Evolutionary conservation across 768 basidiomycete species (phyloP), one percentile per base, ranked within the genome.

Genomic region (Pleurotus ostreatus): DNA sequence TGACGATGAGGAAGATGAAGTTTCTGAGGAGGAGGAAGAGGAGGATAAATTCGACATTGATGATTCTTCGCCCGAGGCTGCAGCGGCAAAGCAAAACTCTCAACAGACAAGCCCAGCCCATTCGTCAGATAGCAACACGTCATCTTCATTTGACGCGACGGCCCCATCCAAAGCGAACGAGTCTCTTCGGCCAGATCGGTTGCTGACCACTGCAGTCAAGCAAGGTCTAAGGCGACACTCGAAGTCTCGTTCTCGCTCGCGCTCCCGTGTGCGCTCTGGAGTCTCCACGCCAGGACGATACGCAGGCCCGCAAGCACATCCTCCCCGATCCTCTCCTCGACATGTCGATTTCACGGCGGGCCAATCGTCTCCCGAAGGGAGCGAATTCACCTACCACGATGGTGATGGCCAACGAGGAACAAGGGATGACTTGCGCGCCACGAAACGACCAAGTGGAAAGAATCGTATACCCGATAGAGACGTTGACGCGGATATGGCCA

Each of bases 11-110:
- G 78, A 69, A 16, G 80, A 82, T 26, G 78, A 82, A 49, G 75
- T 67, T 6, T 69, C 71, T 16, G 80, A 80, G 61, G 70, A 84
- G 5, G 85, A 91, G 39, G 85, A 86, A 23, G 85, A 91, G 38
- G 84, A 91, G 38, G 90, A 93, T 66, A 82, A 81, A 63, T 98
- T 86, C 70, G 97, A 99, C 69, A 98, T 98, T 52, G 91, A 97
- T 63, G 95, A 98, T 71, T 88, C 88, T 16, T 86, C 88, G 4
- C 77, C 79, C 2, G 85, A 86, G 49, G 75, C 78, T 16, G 71
- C 69, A 8, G 61, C 61, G 9, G 59, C 66, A 1, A 12, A 22
- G 46, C 44, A 15, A 49, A 43, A 40, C 55, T 26, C 56, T 53
- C 37, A 58, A 26, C 39, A 55, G 61, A 60, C 34, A 55, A 55